phyloP scores from a whole-genome alignment of 805 yeast genomes.

The Yamadazyma laniorum region DNA sequence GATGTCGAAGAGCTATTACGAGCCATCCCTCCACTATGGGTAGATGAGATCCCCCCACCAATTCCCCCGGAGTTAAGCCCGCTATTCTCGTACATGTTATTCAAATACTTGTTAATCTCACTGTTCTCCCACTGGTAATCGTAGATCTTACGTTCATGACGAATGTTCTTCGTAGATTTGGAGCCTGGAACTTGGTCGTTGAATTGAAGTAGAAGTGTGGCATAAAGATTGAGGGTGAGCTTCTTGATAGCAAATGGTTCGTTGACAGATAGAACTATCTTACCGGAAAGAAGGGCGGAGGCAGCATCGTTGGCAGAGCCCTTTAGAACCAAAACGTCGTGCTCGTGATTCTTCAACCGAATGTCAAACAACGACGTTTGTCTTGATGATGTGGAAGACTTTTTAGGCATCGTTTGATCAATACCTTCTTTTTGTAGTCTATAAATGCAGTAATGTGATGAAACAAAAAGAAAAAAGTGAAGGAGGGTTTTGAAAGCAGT shows the following conservation, averaged over 20 bases:
- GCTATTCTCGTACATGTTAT: slow-evolving; percentile 27
- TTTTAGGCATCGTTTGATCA: slow-evolving; percentile 12
- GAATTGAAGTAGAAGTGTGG: slow-evolving; percentile 66
- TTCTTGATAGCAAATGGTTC: slow-evolving; percentile 74
- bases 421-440: too few species aligned
- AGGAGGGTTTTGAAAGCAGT: too few species aligned
- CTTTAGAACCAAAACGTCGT: slow-evolving; percentile 75
- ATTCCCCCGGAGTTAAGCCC: slow-evolving; percentile 2
- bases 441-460: too few species aligned
- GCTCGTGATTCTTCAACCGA: slow-evolving; percentile 64
- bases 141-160: slow-evolving; percentile 61
- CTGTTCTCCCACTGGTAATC: slow-evolving; percentile 78
- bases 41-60: too few species aligned
- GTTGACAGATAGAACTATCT: slow-evolving; percentile 66
- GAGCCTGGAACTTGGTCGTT: slow-evolving; percentile 50
- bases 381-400: slow-evolving; percentile 16
- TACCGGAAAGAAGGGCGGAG: slow-evolving; percentile 73
- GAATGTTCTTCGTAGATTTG: slow-evolving; percentile 49
- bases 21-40: slow-evolving; percentile 27
- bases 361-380: slow-evolving; percentile 42
- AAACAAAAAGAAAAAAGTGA: too few species aligned
- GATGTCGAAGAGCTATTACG: slow-evolving; percentile 45
- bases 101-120: slow-evolving; percentile 47
- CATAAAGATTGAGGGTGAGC: slow-evolving; percentile 61
- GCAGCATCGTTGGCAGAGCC: slow-evolving; percentile 79